These are phyloP conservation scores for Nicotiana attenuata DNA, from an alignment of 257 asterid genomes.

Conservation along the genomic window DNA sequence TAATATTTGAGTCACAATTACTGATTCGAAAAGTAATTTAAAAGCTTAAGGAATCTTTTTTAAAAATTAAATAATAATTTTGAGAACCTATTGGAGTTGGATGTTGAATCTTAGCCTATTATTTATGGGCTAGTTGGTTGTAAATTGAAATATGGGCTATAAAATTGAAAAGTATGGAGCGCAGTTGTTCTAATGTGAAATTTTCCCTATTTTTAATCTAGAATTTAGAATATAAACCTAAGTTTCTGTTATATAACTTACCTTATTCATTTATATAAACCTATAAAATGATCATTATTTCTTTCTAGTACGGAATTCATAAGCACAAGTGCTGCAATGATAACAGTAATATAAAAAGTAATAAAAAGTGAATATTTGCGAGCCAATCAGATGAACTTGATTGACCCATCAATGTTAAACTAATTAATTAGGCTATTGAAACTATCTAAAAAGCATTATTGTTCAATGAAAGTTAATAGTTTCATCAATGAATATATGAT, in stretches of 20 bases:
- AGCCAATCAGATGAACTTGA: constrained; percentile 24
- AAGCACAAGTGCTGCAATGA: not conserved
- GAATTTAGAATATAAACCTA: not conserved
- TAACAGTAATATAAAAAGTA: not conserved
- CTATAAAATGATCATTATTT: not conserved
- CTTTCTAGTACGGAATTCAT: not conserved
- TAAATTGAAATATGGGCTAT: too few species aligned
- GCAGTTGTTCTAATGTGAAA: too few species aligned
- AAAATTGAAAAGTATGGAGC: too few species aligned
- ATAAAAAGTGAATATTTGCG: constrained; percentile 8
- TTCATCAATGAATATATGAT: constrained; percentile 32
- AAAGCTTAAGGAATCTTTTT: too few species aligned
- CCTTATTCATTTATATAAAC: not conserved
- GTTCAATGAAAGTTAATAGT: constrained; percentile 22
- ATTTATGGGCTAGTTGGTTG: too few species aligned
- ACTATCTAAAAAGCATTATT: constrained; percentile 16
- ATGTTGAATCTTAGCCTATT: too few species aligned
- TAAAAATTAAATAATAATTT: too few species aligned
- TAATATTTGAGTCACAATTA: too few species aligned
- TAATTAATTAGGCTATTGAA: constrained; percentile 7
- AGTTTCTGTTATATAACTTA: not conserved
- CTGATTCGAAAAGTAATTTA: too few species aligned
- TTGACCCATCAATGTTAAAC: constrained; percentile 9
- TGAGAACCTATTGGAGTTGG: too few species aligned
- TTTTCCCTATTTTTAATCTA: not conserved